These are phyloP conservation scores for Elsinoe fawcettii DNA, from an alignment of 2,329 filamentous ascomycete genomes.

Conservation along the genomic window DNA sequence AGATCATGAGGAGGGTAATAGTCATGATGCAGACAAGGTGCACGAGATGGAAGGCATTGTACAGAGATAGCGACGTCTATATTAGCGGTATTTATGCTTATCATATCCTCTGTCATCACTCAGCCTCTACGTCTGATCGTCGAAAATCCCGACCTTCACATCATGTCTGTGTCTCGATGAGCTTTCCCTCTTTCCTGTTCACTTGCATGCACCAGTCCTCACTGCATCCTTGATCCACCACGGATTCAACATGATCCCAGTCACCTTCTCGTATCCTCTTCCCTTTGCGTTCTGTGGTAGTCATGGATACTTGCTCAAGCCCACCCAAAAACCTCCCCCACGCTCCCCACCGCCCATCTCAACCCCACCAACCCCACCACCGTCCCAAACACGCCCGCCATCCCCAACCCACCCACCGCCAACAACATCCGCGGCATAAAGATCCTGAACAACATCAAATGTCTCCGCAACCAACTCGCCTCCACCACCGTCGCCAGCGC, in stretches of 20 bases:
- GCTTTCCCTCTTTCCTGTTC: no score
- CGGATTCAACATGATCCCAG: no score
- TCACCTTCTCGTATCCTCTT: no score
- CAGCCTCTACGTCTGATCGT: neutral
- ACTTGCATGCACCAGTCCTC: no score
- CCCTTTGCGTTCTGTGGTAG: no score
- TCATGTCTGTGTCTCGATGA: no score
- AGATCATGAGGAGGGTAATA: neutral
- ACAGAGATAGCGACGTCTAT: slow-evolving; percentile 5
- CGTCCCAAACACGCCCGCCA: slow-evolving; percentile 69
- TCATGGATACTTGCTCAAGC: no score
- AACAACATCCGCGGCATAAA: slow-evolving; percentile 89
- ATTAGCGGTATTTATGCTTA: slow-evolving; percentile 2
- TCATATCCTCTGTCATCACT: neutral
- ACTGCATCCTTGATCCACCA: no score
- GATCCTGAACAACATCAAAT: slow-evolving; percentile 94
- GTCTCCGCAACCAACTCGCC: slow-evolving; percentile 77
- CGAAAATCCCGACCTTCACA: no score
- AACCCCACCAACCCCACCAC: slow-evolving; percentile 65
- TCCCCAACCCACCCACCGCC: slow-evolving; percentile 60
- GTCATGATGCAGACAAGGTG: neutral
- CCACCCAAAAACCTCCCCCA: slow-evolving; percentile 86
- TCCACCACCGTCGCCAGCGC: slow-evolving; percentile 81
- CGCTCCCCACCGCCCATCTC: slow-evolving; percentile 66
- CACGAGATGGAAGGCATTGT: neutral